phyloP scores from a whole-genome alignment of 2,329 filamentous ascomycete genomes.

The Pseudogymnoascus sp. region DNA sequence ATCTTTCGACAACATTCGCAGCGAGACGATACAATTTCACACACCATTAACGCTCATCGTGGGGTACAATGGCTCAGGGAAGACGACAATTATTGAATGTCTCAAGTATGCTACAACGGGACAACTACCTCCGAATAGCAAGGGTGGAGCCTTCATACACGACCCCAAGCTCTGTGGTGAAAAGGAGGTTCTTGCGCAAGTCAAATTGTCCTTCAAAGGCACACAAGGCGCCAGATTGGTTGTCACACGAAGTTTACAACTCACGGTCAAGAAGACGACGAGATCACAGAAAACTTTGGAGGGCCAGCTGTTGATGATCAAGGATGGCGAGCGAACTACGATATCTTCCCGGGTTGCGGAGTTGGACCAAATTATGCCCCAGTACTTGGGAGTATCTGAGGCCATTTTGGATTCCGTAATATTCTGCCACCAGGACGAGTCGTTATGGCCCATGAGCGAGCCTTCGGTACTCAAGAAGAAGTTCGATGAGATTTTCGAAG shows the following conservation, averaged over 20 bases:
- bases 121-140: slow-evolving; percentile 83
- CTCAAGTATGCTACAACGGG: slow-evolving; percentile 97
- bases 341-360: slow-evolving; percentile 76
- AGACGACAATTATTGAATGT: slow-evolving; percentile 98
- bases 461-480: slow-evolving; percentile 79
- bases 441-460: slow-evolving; percentile 91
- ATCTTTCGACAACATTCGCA: slow-evolving; percentile 70
- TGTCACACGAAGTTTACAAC: slow-evolving; percentile 72
- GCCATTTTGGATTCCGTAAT: slow-evolving; percentile 92
- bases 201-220: slow-evolving; percentile 79
- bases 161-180: slow-evolving; percentile 89
- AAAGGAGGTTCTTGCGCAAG: slow-evolving; percentile 81
- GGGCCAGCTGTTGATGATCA: slow-evolving; percentile 64
- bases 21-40: slow-evolving; percentile 79
- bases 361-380: slow-evolving; percentile 74
- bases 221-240: slow-evolving; percentile 75
- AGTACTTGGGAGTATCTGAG: slow-evolving; percentile 79
- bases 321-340: slow-evolving; percentile 69
- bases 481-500: slow-evolving; percentile 97
- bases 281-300: slow-evolving; percentile 79
- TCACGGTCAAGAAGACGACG: slow-evolving; percentile 75
- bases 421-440: slow-evolving; percentile 98
- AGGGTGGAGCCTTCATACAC: slow-evolving; percentile 87
- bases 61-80: slow-evolving; percentile 93
- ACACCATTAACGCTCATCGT: slow-evolving; percentile 93